These are phyloP conservation scores for Zygosaccharomyces pseudobailii DNA, from an alignment of 1,139 yeast species.

Conservation along the genomic window DNA sequence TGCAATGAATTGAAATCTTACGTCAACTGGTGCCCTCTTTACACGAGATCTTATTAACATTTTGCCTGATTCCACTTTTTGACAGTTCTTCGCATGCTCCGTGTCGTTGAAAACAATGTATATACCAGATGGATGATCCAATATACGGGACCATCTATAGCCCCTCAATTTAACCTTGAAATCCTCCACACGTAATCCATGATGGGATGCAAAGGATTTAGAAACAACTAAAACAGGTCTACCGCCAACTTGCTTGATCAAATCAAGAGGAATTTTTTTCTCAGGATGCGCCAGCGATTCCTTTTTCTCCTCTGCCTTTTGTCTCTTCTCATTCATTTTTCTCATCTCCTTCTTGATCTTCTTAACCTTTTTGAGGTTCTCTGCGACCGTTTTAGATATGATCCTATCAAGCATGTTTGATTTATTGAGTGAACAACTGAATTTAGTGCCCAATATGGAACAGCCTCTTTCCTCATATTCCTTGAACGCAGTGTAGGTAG, in stretches of 20 bases:
- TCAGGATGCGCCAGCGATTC: constrained; percentile 8
- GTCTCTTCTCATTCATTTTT: constrained; percentile 13
- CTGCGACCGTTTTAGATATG: constrained; percentile 25
- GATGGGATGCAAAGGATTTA: constrained; percentile 23
- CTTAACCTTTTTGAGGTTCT: constrained; percentile 21
- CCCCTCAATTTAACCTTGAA: constrained; percentile 29
- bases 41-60: constrained; percentile 25
- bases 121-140: constrained; percentile 62
- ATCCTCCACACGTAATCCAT: constrained; percentile 28
- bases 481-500: constrained; percentile 41
- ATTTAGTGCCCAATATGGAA: constrained; percentile 36
- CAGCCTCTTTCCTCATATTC: constrained; percentile 33
- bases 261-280: constrained; percentile 42
- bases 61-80: constrained; percentile 61
- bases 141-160: constrained; percentile 62
- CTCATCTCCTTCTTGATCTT: constrained; percentile 14
- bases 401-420: constrained; percentile 17
- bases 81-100: constrained; percentile 63
- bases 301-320: constrained; percentile 7
- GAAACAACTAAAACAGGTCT: constrained; percentile 52
- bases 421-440: constrained; percentile 25
- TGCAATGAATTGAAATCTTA: constrained; percentile 25
- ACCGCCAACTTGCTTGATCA: constrained; percentile 45
- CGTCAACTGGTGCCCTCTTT: constrained; percentile 24
- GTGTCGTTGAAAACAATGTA: constrained; percentile 64